A percentile compares a stretch with the other conserved stretches of the same genome.
phyloP scores from a whole-genome alignment of 2,329 filamentous ascomycete species.

The Podosphaera aphanis region DNA sequence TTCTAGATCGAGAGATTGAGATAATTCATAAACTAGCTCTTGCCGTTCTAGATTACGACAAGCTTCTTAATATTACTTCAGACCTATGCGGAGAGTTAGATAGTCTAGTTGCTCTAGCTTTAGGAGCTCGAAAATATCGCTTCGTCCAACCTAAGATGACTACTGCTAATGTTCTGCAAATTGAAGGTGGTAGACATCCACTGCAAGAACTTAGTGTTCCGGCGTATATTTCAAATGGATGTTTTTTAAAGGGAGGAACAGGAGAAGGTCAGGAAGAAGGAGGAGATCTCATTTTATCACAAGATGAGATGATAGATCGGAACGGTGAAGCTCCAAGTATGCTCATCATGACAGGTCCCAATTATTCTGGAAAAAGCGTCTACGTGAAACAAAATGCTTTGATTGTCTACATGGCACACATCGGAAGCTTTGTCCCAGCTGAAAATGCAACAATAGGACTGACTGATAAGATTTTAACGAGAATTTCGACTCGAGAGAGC shows the following conservation, averaged over 20 bases:
- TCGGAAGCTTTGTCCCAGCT: constrained; percentile 81
- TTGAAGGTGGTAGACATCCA: constrained; percentile 61
- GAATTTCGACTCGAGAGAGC: constrained; percentile 52
- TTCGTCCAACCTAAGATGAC: constrained; percentile 49
- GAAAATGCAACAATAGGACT: constrained; percentile 53
- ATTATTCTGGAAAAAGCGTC: constrained; percentile 89
- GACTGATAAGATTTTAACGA: constrained; percentile 79
- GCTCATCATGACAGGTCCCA: constrained; percentile 71
- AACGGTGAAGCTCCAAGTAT: constrained; percentile 31
- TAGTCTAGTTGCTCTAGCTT: constrained; percentile 55
- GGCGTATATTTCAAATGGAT: constrained; percentile 65
- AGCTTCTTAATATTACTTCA: constrained; percentile 42
- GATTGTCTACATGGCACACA: constrained; percentile 77
- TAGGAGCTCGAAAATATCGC: constrained; percentile 52
- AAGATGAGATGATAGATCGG: constrained; percentile 2
- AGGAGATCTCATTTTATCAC: background rate
- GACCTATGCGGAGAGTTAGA: constrained; percentile 73
- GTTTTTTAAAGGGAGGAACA: constrained; percentile 39
- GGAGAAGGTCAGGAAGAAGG: constrained; percentile 12
- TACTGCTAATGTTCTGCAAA: constrained; percentile 42
- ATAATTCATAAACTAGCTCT: constrained; percentile 59
- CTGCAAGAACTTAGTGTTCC: constrained; percentile 67
- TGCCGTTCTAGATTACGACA: constrained; percentile 43
- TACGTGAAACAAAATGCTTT: constrained; percentile 85
- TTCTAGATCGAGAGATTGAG: constrained; percentile 62